phyloP scores from a whole-genome alignment of 2,329 filamentous ascomycete species.

The Bisporella sp. region DNA sequence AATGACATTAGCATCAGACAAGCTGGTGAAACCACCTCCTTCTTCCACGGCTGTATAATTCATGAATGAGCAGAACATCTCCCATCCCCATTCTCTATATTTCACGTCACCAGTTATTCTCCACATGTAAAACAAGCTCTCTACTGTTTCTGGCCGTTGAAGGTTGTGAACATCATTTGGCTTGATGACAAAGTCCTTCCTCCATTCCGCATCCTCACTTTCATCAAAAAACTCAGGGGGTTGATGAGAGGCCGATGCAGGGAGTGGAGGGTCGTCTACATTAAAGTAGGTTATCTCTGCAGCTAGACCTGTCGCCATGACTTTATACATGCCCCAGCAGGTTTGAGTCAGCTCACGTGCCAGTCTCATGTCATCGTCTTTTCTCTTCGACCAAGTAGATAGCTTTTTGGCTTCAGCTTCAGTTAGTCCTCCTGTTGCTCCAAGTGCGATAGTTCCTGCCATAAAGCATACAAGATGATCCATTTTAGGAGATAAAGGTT shows the following conservation, averaged over 20 bases:
- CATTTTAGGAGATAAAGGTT: constrained; percentile 77
- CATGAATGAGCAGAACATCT: constrained; percentile 92
- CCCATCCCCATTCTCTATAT: constrained; percentile 96
- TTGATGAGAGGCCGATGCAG: constrained; percentile 47
- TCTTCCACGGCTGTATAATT: constrained; percentile 76
- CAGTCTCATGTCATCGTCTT: constrained; percentile 82
- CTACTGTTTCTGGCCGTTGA: constrained; percentile 93
- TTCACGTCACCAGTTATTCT: constrained; percentile 84
- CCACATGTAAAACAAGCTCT: constrained; percentile 97
- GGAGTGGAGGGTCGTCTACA: constrained; percentile 59
- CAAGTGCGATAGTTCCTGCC: constrained; percentile 90
- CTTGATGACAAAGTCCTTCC: constrained; percentile 73
- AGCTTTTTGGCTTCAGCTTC: constrained; percentile 69
- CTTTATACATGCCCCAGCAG: constrained; percentile 96
- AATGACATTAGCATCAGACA: constrained; percentile 65
- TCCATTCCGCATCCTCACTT: constrained; percentile 55
- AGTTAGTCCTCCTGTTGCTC: constrained; percentile 70
- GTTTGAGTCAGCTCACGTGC: constrained; percentile 91
- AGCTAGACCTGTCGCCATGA: constrained; percentile 83
- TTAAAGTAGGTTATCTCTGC: constrained; percentile 92
- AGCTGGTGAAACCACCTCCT: constrained; percentile 73
- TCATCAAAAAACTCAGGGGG: constrained; percentile 44
- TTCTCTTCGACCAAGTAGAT: constrained; percentile 65
- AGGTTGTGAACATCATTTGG: constrained; percentile 84
- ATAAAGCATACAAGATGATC: constrained; percentile 97